Percentiles rank a stretch among this genome's conserved stretches.
Evolutionary conservation across 345 rosid species (phyloP).

Genomic region (Barbarea vulgaris): DNA sequence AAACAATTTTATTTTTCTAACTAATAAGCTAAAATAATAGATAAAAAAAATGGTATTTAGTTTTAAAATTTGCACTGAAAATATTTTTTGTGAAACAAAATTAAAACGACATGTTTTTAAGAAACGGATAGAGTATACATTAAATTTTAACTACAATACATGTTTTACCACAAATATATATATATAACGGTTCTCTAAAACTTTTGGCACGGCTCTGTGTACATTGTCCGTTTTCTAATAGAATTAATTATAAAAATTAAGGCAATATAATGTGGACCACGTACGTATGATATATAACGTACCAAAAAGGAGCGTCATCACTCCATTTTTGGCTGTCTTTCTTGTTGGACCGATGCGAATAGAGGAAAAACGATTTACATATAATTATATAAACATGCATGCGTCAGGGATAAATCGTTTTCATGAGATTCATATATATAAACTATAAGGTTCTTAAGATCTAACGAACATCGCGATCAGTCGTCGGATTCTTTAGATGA

Average conservation of each 20-base stretch:
- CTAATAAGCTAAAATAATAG: no score
- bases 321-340: conserved; percentile 32
- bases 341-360: conserved; percentile 39
- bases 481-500: conserved; percentile 55
- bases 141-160: no score
- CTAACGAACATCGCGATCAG: conserved; percentile 38
- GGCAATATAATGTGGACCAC: conserved; percentile 38
- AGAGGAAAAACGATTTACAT: conserved; percentile 19
- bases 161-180: no score
- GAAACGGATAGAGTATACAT: no score
- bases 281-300: conserved; percentile 39
- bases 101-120: no score
- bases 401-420: conserved; percentile 39
- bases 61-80: no score
- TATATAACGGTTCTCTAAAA: no score
- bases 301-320: conserved; percentile 31
- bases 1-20: no score
- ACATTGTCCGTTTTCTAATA: conserved; percentile 21
- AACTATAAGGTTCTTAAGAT: conserved; percentile 29
- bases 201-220: no score
- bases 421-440: conserved; percentile 28
- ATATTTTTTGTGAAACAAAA: no score
- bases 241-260: conserved; percentile 9
- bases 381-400: conserved; percentile 37
- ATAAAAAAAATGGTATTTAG: no score